phyloP scores from a whole-genome alignment of 108 stramenopile species.

The Nitzschia inconspicua region DNA sequence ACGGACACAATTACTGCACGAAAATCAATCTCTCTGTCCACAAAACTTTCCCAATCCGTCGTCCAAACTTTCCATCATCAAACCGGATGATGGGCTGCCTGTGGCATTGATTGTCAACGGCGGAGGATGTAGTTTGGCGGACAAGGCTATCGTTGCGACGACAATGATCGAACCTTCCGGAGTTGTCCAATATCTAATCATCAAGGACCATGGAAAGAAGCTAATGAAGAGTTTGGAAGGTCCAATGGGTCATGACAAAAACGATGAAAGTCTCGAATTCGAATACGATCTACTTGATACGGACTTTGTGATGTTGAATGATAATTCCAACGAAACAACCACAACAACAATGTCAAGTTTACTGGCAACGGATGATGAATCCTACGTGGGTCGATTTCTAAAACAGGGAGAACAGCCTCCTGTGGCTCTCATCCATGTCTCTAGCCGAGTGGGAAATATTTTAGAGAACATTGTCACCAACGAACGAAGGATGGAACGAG shows the following conservation, averaged over 20 bases:
- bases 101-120: conserved; percentile 36
- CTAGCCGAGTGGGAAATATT: neutral
- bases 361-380: too few relatives aligned
- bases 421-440: conserved; percentile 15
- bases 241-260: too few relatives aligned
- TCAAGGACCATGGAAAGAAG: conserved; percentile 15
- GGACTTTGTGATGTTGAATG: too few relatives aligned
- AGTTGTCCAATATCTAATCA: conserved; percentile 39
- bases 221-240: too few relatives aligned
- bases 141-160: conserved; percentile 41
- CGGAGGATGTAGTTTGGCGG: conserved; percentile 43
- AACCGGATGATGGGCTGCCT: conserved; percentile 39
- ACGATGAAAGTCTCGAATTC: too few relatives aligned
- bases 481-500: neutral
- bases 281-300: too few relatives aligned
- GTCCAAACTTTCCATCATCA: conserved; percentile 11
- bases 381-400: too few relatives aligned
- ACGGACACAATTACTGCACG: conserved; percentile 29
- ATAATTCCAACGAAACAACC: too few relatives aligned
- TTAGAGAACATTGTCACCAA: neutral
- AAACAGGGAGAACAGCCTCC: too few relatives aligned
- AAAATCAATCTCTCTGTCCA: conserved; percentile 29
- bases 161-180: conserved; percentile 26
- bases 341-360: too few relatives aligned
- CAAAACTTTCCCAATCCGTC: neutral